Evolutionary conservation across 148 eudicot species (phyloP), one percentile per base, ranked within the genome.

Genomic region (Tetragonia tetragonoides): DNA sequence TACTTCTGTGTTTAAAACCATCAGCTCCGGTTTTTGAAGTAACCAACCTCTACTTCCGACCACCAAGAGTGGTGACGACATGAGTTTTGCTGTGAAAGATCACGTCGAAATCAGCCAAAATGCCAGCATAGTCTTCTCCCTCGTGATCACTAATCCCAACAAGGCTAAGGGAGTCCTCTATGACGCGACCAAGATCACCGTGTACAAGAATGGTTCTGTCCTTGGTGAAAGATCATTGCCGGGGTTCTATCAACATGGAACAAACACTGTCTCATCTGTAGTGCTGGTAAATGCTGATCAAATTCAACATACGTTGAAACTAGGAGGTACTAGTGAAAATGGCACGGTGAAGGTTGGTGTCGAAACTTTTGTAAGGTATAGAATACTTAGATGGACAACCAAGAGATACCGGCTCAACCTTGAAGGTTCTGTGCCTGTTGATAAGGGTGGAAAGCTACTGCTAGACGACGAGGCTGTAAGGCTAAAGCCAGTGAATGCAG

Each of bases 321-420:
- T 14, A 24, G 68, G 77, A 66, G 77, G 9, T 54, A 8, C 0
- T 1, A 20, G 59, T 56, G 24, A 62, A 67, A 68, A 38, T 67
- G 63, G 54, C 2, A 80, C 4, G n/a, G 15, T 74, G 39, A 70
- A 74, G 49, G 68, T 80, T 46, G 62, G 69, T 8, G 20, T 80
- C 39, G 78, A 80, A 74, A 80, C 78, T 74, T 28, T 41, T 61
- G 62, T 80, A 24, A 60, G 78, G 42, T 80, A 74, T 44, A 74
- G 39, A 46, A 68, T 74, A 59, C 68, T 80, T 68, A 42, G 74
- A 46, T 34, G 78, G 63, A 75, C 74, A 34, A 68, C 82, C 28
- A 68, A 80, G 64, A 37, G 16, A 68, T 63, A 75, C 66, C n/a
- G 60, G 8, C 74, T 80, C 17, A 75, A 68, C 3, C 61, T 74